Conservation (phyloP, 2,329 filamentous ascomycete genomes). For the Pyrenochaeta sp. region DNA sequence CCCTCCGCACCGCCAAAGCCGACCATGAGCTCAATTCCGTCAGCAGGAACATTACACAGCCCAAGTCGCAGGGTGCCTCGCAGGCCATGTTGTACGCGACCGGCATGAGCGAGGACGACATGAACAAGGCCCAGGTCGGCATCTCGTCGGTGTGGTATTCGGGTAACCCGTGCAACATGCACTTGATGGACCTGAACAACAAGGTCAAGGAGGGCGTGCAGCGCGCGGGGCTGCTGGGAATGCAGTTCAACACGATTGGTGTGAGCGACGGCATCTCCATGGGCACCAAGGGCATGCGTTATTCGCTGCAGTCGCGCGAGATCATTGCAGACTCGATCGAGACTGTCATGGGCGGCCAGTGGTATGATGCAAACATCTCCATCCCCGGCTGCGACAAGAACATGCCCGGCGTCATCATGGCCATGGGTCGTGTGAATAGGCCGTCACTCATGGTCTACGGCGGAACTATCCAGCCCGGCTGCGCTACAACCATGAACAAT, state of each 20-base stretch:
- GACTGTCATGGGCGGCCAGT: slow-evolving; percentile 98
- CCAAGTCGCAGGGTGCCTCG: slow-evolving; percentile 96
- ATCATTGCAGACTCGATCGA: slow-evolving; percentile 98
- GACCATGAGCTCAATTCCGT: slow-evolving; percentile 71
- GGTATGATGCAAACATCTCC: slow-evolving; percentile 97
- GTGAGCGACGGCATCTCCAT: slow-evolving; percentile 98
- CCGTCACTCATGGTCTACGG: slow-evolving; percentile 98
- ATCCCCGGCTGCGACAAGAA: slow-evolving; percentile 99
- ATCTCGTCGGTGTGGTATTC: slow-evolving; percentile 99
- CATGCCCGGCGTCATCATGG: slow-evolving; percentile 75
- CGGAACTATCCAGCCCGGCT: slow-evolving; percentile 91
- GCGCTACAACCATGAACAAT: slow-evolving; percentile 73
- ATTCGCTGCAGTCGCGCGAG: slow-evolving; percentile 91
- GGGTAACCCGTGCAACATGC: slow-evolving; percentile 99
- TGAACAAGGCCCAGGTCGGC: slow-evolving; percentile 96
- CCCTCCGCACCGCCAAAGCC: slow-evolving; percentile 36
- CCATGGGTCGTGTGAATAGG: slow-evolving; percentile 93
- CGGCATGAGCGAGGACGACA: slow-evolving; percentile 82
- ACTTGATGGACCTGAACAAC: slow-evolving; percentile 87
- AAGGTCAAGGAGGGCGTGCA: slow-evolving; percentile 76
- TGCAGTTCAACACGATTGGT: slow-evolving; percentile 99
- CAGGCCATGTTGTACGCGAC: slow-evolving; percentile 99
- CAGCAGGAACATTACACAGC: slow-evolving; percentile 87
- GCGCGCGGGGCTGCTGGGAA: slow-evolving; percentile 82
- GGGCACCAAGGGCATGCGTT: slow-evolving; percentile 97